These are phyloP conservation scores for Ophiognomonia clavigignenti-juglandacearum DNA, from an alignment of 2,329 filamentous ascomycete species.

Conservation along the genomic window DNA sequence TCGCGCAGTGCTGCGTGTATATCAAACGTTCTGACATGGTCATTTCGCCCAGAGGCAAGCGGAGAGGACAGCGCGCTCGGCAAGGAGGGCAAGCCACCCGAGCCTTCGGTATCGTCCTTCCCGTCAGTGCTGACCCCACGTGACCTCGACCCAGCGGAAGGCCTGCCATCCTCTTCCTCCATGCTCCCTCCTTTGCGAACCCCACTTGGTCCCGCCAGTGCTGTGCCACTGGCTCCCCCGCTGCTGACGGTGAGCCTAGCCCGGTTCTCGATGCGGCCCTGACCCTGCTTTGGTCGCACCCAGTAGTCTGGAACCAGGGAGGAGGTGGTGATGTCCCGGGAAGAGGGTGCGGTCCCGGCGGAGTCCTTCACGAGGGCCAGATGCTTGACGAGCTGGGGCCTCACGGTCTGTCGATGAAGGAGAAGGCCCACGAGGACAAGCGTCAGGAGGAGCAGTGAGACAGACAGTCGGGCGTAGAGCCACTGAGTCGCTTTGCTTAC, in stretches of 20 bases:
- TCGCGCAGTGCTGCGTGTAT: too few relatives aligned
- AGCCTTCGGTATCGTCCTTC: conserved; percentile 12
- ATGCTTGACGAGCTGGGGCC: neutral
- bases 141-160: conserved; percentile 18
- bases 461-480: neutral
- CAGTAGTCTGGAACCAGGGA: neutral
- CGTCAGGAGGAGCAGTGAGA: neutral
- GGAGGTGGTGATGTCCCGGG: neutral
- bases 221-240: conserved; percentile 13
- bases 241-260: conserved; percentile 11
- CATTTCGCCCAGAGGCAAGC: too few relatives aligned
- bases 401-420: neutral
- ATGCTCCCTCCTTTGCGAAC: conserved; percentile 12
- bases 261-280: conserved; percentile 8
- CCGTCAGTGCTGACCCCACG: conserved; percentile 24
- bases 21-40: too few relatives aligned
- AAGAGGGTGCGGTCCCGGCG: neutral
- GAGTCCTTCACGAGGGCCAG: neutral
- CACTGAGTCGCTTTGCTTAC: conserved; percentile 2
- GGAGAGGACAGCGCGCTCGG: too few relatives aligned
- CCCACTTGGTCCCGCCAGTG: conserved; percentile 15
- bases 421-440: neutral
- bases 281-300: conserved; percentile 8
- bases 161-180: conserved; percentile 21
- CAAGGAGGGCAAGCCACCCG: conserved; percentile 6